Conservation (phyloP, 2,329 filamentous ascomycete genomes). For the Epichloe sibirici region DNA sequence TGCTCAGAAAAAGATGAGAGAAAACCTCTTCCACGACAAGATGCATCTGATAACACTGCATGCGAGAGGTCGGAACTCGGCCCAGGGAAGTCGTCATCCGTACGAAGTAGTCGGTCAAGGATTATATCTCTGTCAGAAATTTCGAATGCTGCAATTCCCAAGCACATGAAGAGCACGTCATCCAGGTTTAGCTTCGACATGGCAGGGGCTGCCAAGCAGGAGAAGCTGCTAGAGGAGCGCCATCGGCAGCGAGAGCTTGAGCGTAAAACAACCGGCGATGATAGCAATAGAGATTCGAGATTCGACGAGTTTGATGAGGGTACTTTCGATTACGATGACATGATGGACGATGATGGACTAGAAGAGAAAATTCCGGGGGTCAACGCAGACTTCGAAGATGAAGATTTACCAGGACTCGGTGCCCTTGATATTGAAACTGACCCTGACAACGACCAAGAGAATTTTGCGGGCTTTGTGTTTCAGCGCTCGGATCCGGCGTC, state of each 20-base stretch:
- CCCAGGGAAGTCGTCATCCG: constrained; percentile 10
- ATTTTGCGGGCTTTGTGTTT: constrained; percentile 48
- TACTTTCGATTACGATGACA: constrained; percentile 47
- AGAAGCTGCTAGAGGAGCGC: constrained; percentile 59
- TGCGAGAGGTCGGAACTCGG: neutral
- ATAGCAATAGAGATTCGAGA: constrained; percentile 35
- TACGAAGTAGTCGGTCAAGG: constrained; percentile 31
- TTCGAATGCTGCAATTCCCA: constrained; percentile 41
- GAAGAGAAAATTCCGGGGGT: constrained; percentile 55
- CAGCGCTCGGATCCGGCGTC: constrained; percentile 41
- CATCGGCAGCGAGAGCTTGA: constrained; percentile 56
- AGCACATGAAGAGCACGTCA: constrained; percentile 63
- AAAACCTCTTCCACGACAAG: neutral
- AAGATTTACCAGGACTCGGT: neutral
- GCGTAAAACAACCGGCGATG: constrained; percentile 32
- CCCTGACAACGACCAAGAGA: constrained; percentile 45
- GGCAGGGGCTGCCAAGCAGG: constrained; percentile 54
- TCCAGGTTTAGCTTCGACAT: constrained; percentile 77
- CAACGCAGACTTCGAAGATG: constrained; percentile 19
- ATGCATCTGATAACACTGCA: neutral
- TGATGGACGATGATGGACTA: constrained; percentile 52
- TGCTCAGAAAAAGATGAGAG: neutral
- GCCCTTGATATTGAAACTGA: constrained; percentile 22
- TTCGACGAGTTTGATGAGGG: constrained; percentile 53
- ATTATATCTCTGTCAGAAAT: constrained; percentile 39